A percentile compares a stretch with the other conserved stretches of the same genome.
These are phyloP conservation scores for Incumbomyces delicatus DNA, from an alignment of 2,329 filamentous ascomycete genomes.

Conservation along the genomic window DNA sequence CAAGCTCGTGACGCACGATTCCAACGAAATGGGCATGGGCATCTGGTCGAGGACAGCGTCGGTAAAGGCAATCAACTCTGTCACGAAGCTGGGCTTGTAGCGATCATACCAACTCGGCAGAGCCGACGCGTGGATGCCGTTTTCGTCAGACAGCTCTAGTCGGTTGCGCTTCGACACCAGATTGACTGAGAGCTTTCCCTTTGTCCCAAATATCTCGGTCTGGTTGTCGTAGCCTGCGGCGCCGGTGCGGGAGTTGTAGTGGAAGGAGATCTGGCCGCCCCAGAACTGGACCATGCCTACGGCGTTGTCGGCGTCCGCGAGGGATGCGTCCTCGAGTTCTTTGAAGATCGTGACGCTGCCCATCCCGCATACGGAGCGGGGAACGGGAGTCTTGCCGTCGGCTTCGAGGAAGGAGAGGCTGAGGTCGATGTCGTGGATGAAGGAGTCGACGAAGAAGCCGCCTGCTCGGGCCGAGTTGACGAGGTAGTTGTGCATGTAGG, in stretches of 20 bases:
- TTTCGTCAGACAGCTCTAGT: constrained; percentile 19
- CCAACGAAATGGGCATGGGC: constrained; percentile 9
- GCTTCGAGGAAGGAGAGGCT: constrained; percentile 18
- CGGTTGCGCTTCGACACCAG: constrained; percentile 22
- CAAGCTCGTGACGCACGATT: constrained; percentile 8
- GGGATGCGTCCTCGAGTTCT: constrained; percentile 20
- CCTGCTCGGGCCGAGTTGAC: constrained; percentile 25
- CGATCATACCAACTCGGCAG: constrained; percentile 22
- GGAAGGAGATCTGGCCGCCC: constrained; percentile 33
- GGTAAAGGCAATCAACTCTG: constrained; percentile 21
- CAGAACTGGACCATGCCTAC: constrained; percentile 30
- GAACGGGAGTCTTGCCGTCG: constrained; percentile 12
- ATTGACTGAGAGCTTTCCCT: constrained; percentile 30
- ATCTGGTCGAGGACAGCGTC: constrained; percentile 11
- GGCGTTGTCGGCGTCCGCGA: constrained; percentile 15
- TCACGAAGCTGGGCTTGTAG: constrained; percentile 23
- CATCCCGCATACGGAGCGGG: constrained; percentile 23
- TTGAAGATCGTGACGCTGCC: constrained; percentile 23
- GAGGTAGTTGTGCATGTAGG: constrained; percentile 22
- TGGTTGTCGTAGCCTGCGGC: constrained; percentile 35
- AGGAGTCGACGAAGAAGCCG: constrained; percentile 27
- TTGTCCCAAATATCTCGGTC: constrained; percentile 35
- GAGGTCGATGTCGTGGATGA: constrained; percentile 25
- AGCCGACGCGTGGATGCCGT: constrained; percentile 19
- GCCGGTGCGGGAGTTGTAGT: constrained; percentile 35